Evolutionary conservation across 768 basidiomycete species (phyloP), one percentile per base, ranked within the genome.

Genomic region (Amanita molliuscula): DNA sequence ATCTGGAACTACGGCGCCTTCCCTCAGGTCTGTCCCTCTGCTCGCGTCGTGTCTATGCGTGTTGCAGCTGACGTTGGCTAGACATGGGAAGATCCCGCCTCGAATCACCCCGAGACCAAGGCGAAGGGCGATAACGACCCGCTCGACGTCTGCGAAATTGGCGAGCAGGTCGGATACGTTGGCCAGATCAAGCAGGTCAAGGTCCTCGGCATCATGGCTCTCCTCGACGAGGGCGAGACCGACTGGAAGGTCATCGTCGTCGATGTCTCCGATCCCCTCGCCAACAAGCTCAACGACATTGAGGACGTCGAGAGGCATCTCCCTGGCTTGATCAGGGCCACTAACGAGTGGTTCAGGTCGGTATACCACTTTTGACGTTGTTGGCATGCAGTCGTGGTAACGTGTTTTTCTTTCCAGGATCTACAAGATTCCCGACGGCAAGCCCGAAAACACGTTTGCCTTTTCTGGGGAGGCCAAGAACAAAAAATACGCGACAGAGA

Each of bases 1-100:
- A 93, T 99, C 76, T 99, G 96, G 96, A 99, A 99, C 78, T 99
- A 99, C 63, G 95, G 95, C 61, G 93, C 94, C 53, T 96, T 99
- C 82, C 95, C 95, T 54, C 92, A 95, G 81, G 92, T 85, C n/a
- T 20, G 6, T 18, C 5, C 15, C 8, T 26, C 16, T 11, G 4
- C 23, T 4, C 2, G 21, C n/a, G n/a, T 11, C 26, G 23, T 18
- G 2, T 7, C 25, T 26, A 3, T 29, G 13, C 28, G 15, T n/a
- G n/a, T n/a, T n/a, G n/a, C 5, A 47, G 48, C 47, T 54, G 42
- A 40, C 55, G 45, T 41, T 46, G 51, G n/a, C 23, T 55, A 98
- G 90, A 98, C 96, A 36, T 99, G 96, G 96, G 96, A 99, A 66
- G 96, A 98, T 67, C 96, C 96, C 34, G 67, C 73, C 55, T 74